Evolutionary conservation across 768 basidiomycete genomes (phyloP).

Genomic region (Suillus sp.): DNA sequence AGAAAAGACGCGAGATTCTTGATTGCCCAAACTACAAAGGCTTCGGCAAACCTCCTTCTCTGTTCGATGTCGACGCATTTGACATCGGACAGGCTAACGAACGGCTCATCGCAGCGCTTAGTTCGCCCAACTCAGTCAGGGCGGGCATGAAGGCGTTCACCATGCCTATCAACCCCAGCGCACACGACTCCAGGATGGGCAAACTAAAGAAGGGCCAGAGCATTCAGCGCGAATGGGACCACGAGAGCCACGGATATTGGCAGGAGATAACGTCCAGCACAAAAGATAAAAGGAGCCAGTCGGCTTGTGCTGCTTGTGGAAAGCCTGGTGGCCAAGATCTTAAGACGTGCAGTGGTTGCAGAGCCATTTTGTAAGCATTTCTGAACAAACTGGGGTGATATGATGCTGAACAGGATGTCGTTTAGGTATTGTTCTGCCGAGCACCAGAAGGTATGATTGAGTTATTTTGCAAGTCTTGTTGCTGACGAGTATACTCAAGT

Average conservation of each 20-base stretch:
- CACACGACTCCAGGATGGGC: constrained; percentile 1
- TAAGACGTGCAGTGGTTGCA: constrained; percentile 31
- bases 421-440: constrained; percentile 19
- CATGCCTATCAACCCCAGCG: constrained; percentile 24
- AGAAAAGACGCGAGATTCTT: constrained; percentile 34
- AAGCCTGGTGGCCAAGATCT: constrained; percentile 30
- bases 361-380: constrained; percentile 22
- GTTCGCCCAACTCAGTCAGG: constrained; percentile 30
- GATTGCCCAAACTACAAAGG: constrained; percentile 31
- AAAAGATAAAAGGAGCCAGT: constrained; percentile 27
- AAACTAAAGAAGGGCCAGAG: constrained; percentile 15
- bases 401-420: constrained; percentile 7
- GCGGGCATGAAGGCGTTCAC: constrained; percentile 29
- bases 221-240: constrained; percentile 17
- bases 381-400: constrained; percentile 15
- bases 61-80: constrained; percentile 28
- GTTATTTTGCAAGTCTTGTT: not conserved
- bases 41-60: constrained; percentile 28
- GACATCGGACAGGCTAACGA: constrained; percentile 26
- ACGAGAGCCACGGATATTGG: constrained; percentile 28
- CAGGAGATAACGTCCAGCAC: constrained; percentile 26
- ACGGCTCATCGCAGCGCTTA: constrained; percentile 27
- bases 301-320: constrained; percentile 33
- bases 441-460: constrained; percentile 22
- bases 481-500: constrained; percentile 15